phyloP scores from a whole-genome alignment of 305 asterid genomes.

The Coffea humblotiana region DNA sequence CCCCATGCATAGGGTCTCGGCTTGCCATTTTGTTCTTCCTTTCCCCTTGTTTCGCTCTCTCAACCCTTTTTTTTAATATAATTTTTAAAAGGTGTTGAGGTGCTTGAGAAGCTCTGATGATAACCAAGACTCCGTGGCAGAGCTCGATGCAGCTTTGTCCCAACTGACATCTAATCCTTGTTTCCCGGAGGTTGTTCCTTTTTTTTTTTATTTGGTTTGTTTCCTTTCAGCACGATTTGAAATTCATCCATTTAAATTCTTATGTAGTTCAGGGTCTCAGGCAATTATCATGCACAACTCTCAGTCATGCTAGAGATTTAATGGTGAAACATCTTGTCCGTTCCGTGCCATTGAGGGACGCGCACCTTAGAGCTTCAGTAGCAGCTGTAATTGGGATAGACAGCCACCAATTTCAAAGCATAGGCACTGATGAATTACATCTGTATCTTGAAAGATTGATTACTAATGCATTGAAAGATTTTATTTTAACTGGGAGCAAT shows the following conservation, averaged over 20 bases:
- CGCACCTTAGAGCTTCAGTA: slow-evolving; percentile 58
- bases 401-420: slow-evolving; percentile 33
- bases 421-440: slow-evolving; percentile 33
- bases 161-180: slow-evolving; percentile 41
- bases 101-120: slow-evolving; percentile 44
- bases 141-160: slow-evolving; percentile 58
- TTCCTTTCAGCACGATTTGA: background rate
- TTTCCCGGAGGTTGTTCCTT: slow-evolving; percentile 56
- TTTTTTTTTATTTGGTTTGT: background rate
- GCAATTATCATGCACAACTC: slow-evolving; percentile 45
- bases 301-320: slow-evolving; percentile 46
- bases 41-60: background rate
- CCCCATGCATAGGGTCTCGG: too few relatives aligned
- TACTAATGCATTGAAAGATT: slow-evolving; percentile 22
- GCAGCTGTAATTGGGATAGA: slow-evolving; percentile 62
- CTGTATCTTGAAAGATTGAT: slow-evolving; percentile 41
- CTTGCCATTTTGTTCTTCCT: too few relatives aligned
- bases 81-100: slow-evolving; percentile 41
- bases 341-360: slow-evolving; percentile 59
- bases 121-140: slow-evolving; percentile 49
- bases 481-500: slow-evolving; percentile 24
- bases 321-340: slow-evolving; percentile 52
- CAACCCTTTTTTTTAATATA: background rate
- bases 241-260: background rate
- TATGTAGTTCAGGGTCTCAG: slow-evolving; percentile 47